phyloP scores from a whole-genome alignment of 306 rosid species.

The peach (Prunus persica) region DNA sequence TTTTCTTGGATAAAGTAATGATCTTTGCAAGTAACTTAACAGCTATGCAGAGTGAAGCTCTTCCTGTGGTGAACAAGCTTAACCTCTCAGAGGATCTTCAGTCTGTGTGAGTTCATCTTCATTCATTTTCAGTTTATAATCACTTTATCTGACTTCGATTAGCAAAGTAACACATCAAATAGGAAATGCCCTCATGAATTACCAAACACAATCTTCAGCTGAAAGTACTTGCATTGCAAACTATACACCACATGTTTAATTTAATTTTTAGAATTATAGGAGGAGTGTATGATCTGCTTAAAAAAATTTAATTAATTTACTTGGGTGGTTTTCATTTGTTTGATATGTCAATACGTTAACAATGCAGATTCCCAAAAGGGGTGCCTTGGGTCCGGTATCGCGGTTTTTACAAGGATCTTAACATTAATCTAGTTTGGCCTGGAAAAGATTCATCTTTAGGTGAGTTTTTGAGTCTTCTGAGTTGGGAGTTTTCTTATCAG shows the following conservation, averaged over 20 bases:
- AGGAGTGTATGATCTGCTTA: background rate
- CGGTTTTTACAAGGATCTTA: conserved; percentile 67
- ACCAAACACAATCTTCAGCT: too few species aligned
- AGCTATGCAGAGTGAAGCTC: conserved; percentile 98
- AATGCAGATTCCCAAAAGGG: conserved; percentile 64
- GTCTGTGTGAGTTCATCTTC: conserved; percentile 48
- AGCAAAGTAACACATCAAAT: background rate
- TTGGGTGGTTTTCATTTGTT: conserved; percentile 13
- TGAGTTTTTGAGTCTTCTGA: conserved; percentile 24
- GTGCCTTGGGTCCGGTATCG: conserved; percentile 77
- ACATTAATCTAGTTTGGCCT: conserved; percentile 67
- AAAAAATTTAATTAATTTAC: background rate
- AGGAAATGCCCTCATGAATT: too few species aligned
- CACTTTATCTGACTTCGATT: background rate
- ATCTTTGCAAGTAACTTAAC: conserved; percentile 1
- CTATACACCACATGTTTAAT: background rate
- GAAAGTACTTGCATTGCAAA: too few species aligned
- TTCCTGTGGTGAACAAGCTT: conserved; percentile 68
- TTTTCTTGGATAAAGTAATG: background rate
- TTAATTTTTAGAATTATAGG: background rate
- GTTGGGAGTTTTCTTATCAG: background rate
- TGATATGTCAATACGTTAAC: conserved; percentile 14
- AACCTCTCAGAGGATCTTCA: conserved; percentile 54
- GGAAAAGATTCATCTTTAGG: conserved; percentile 77
- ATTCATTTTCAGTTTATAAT: background rate